Percentiles rank a stretch among this genome's conserved stretches.
Evolutionary conservation across 306 rosid genomes (phyloP).

Genomic region (Corylus avellana): DNA sequence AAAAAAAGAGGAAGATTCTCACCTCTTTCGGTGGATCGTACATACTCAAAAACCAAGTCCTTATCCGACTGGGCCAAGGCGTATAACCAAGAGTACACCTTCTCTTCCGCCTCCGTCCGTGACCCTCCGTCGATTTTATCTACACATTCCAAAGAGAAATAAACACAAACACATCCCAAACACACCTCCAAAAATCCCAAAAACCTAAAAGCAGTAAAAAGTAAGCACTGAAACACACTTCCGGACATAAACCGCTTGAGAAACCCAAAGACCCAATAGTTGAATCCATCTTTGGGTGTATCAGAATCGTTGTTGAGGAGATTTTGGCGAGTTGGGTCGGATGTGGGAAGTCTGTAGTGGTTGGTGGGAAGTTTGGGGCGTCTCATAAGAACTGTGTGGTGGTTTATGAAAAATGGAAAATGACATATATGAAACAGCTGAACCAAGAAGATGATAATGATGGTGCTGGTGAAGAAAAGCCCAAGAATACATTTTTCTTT

Average conservation of each 20-base stretch:
- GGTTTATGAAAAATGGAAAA: background rate
- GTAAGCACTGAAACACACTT: constrained; percentile 29
- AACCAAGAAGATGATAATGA: background rate
- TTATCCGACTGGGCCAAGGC: constrained; percentile 67
- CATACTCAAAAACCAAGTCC: constrained; percentile 71
- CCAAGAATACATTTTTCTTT: background rate
- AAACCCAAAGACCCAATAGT: constrained; percentile 13
- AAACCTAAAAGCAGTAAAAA: background rate
- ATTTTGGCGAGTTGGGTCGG: constrained; percentile 37
- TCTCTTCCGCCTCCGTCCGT: constrained; percentile 70
- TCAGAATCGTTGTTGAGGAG: constrained; percentile 40
- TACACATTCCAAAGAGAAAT: constrained; percentile 28
- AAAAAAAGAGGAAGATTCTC: constrained; percentile 12
- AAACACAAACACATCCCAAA: constrained; percentile 26
- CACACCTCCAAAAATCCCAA: constrained; percentile 7
- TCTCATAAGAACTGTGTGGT: constrained; percentile 35
- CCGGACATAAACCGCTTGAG: constrained; percentile 37
- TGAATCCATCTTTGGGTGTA: constrained; percentile 24
- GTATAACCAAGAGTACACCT: constrained; percentile 70
- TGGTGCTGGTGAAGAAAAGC: background rate
- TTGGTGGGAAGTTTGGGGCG: constrained; percentile 39
- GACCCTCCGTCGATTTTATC: constrained; percentile 69
- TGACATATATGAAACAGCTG: background rate
- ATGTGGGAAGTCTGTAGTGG: constrained; percentile 39
- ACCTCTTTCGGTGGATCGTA: constrained; percentile 86